A percentile compares a stretch with the other conserved stretches of the same genome.
Evolutionary conservation across 352 stramenopile species (phyloP).

Genomic region (Albugo candida): DNA sequence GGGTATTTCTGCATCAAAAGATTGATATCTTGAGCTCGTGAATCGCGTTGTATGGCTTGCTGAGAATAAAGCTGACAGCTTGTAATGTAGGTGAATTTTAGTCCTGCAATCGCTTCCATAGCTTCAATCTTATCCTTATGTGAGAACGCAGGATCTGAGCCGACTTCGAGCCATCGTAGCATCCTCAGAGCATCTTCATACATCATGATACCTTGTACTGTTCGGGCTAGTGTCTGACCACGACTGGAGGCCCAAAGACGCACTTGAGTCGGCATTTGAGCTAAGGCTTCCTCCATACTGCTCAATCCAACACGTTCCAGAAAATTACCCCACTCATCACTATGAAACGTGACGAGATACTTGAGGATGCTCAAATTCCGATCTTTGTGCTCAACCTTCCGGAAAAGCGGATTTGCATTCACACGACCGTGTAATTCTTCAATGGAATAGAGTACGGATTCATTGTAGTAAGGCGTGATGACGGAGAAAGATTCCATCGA

Average conservation of each 20-base stretch:
- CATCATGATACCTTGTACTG: constrained; percentile 82
- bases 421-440: constrained; percentile 70
- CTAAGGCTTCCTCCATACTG: constrained; percentile 58
- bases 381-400: constrained; percentile 65
- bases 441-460: constrained; percentile 69
- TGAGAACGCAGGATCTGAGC: constrained; percentile 59
- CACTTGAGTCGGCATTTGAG: constrained; percentile 66
- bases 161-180: constrained; percentile 76
- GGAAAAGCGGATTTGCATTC: constrained; percentile 66
- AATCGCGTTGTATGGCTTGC: constrained; percentile 45
- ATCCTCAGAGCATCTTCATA: constrained; percentile 81
- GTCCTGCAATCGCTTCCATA: constrained; percentile 67
- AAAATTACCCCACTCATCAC: constrained; percentile 78
- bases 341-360: constrained; percentile 76
- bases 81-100: constrained; percentile 80
- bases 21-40: constrained; percentile 89
- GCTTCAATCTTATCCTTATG: constrained; percentile 81
- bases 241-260: constrained; percentile 74
- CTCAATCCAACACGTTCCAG: constrained; percentile 57
- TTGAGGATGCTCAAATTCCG: constrained; percentile 78
- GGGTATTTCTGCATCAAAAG: constrained; percentile 92
- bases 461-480: constrained; percentile 79
- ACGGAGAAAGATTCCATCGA: constrained; percentile 80
- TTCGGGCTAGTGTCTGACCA: constrained; percentile 66
- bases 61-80: constrained; percentile 82